phyloP scores from a whole-genome alignment of 371 early-diverging fungal species.

The Syncephalis plumigaleata region DNA sequence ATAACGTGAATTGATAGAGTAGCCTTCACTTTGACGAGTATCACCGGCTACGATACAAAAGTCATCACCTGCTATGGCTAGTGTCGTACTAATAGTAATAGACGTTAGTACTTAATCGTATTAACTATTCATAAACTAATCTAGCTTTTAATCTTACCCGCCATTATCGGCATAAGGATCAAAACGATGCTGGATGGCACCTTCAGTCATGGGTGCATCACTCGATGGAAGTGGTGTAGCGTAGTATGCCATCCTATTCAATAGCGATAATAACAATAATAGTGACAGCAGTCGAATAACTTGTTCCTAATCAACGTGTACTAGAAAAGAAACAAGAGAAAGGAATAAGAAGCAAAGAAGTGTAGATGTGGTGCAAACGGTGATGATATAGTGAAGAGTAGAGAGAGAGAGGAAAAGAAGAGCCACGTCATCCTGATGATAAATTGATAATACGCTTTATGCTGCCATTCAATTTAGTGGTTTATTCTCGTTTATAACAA shows the following conservation, averaged over 20 bases:
- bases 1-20: slow-evolving; percentile 89
- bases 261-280: slow-evolving; percentile 1
- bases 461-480: no score
- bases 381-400: no score
- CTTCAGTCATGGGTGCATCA: slow-evolving; percentile 11
- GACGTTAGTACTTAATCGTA: neutral
- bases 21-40: slow-evolving; percentile 94
- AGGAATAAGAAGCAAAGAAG: no score
- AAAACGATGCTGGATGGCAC: slow-evolving; percentile 41
- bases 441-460: no score
- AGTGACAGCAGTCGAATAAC: neutral
- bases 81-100: slow-evolving; percentile 81
- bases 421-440: no score
- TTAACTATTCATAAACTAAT: neutral
- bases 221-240: no score
- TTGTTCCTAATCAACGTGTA: no score
- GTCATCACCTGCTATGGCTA: slow-evolving; percentile 92
- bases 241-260: no score
- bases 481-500: no score
- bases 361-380: no score
- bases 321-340: no score
- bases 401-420: no score
- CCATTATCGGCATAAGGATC: slow-evolving; percentile 69
- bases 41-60: slow-evolving; percentile 93
- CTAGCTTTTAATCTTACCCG: slow-evolving; percentile 24